Evolutionary conservation across 257 asterid species (phyloP).

Genomic region (Striga asiatica): DNA sequence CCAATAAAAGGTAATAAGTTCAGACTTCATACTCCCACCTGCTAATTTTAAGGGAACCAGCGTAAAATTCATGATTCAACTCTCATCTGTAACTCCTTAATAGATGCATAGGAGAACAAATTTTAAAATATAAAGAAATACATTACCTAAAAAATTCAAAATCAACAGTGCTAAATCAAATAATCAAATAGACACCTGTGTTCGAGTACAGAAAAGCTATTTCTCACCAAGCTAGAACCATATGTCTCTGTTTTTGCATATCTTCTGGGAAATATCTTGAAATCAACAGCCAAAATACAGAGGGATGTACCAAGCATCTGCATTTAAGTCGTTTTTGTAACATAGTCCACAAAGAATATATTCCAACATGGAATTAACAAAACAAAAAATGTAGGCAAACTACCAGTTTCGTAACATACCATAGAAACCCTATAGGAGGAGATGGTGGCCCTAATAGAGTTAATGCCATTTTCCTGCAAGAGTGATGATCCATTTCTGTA

Average conservation of each 20-base stretch:
- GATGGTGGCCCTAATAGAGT: slow-evolving; percentile 39
- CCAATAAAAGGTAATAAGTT: slow-evolving; percentile 1
- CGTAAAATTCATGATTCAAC: neutral
- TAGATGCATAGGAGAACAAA: neutral
- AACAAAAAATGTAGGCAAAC: neutral
- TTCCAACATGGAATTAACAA: too few species aligned
- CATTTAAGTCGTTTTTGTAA: slow-evolving; percentile 20
- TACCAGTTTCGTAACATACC: slow-evolving; percentile 35
- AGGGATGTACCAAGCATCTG: slow-evolving; percentile 78
- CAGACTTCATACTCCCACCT: neutral
- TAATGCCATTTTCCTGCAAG: slow-evolving; percentile 41
- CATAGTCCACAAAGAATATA: slow-evolving; percentile 10
- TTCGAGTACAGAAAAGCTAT: neutral
- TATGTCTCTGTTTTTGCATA: slow-evolving; percentile 91
- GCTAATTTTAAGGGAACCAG: neutral
- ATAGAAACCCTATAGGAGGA: slow-evolving; percentile 69
- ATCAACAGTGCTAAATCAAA: neutral
- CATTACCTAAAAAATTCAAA: slow-evolving; percentile 2
- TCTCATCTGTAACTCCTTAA: neutral
- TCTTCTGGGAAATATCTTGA: slow-evolving; percentile 90
- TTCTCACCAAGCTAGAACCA: slow-evolving; percentile 83
- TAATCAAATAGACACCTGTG: neutral
- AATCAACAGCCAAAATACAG: slow-evolving; percentile 91
- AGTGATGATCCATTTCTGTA: slow-evolving; percentile 47
- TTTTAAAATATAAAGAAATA: slow-evolving; percentile 1